Conservation (phyloP, 371 early-diverging fungal species). For the Coemansia sp. region DNA sequence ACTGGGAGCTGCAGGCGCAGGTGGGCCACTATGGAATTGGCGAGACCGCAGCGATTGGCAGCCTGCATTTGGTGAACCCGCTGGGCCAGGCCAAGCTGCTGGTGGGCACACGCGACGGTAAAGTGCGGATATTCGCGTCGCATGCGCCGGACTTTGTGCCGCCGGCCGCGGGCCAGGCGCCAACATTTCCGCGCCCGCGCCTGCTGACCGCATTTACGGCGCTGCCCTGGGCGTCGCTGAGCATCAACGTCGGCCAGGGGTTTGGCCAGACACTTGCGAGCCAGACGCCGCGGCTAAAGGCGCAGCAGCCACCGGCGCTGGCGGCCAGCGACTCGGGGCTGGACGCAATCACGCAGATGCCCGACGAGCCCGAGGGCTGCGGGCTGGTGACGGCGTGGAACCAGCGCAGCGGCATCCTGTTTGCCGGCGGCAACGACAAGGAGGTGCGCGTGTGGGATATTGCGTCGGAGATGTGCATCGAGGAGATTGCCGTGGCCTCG, state of each 20-base stretch:
- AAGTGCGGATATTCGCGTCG: conserved; percentile 50
- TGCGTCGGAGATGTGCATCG: conserved; percentile 42
- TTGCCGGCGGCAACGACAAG: conserved; percentile 46
- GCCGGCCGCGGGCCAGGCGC: conserved; percentile 4
- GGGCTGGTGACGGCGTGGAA: conserved; percentile 49
- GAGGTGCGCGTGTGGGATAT: conserved; percentile 53
- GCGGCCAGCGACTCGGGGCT: background rate
- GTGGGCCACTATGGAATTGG: conserved; percentile 24
- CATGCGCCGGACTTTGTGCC: conserved; percentile 50
- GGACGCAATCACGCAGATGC: background rate
- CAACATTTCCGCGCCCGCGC: conserved; percentile 38
- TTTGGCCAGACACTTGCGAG: background rate
- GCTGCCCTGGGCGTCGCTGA: conserved; percentile 35
- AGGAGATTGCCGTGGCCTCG: conserved; percentile 42
- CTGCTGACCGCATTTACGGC: conserved; percentile 41
- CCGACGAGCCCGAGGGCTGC: conserved; percentile 10
- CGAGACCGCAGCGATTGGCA: conserved; percentile 56
- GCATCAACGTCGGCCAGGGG: background rate
- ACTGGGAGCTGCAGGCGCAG: conserved; percentile 44
- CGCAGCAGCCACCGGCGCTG: conserved; percentile 3
- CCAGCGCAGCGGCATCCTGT: conserved; percentile 46
- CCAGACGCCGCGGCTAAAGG: conserved; percentile 20
- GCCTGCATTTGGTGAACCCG: conserved; percentile 86
- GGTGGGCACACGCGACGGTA: conserved; percentile 59
- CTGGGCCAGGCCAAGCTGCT: conserved; percentile 80